A percentile compares a stretch with the other conserved stretches of the same genome.
Evolutionary conservation across 2,329 filamentous ascomycete species (phyloP).

Genomic region (Diplocarpon mali): DNA sequence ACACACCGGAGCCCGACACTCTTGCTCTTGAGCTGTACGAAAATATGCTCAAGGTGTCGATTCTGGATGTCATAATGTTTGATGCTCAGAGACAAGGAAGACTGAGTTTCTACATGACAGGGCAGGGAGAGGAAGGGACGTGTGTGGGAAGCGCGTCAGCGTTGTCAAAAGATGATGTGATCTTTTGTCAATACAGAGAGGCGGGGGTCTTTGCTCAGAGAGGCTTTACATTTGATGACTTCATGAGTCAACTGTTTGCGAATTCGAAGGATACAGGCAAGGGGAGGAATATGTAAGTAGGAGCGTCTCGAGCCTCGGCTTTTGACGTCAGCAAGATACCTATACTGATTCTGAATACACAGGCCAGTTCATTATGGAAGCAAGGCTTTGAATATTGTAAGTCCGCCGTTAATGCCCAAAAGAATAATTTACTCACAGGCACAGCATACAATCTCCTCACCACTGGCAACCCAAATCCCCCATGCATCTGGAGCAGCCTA

Average conservation of each 20-base stretch:
- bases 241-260: slow-evolving; percentile 92
- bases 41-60: slow-evolving; percentile 57
- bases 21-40: slow-evolving; percentile 29
- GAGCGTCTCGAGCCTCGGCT: too few relatives aligned
- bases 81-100: slow-evolving; percentile 75
- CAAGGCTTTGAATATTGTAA: slow-evolving; percentile 68
- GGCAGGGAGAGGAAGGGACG: slow-evolving; percentile 56
- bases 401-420: slow-evolving; percentile 24
- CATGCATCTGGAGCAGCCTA: slow-evolving; percentile 83
- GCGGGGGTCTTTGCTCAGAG: slow-evolving; percentile 83
- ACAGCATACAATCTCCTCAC: slow-evolving; percentile 75
- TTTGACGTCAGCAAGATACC: too few relatives aligned
- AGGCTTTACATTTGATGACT: slow-evolving; percentile 76
- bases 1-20: slow-evolving; percentile 38
- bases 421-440: neutral
- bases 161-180: slow-evolving; percentile 70
- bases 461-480: slow-evolving; percentile 79
- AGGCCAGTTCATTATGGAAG: slow-evolving; percentile 89
- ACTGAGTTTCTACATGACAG: slow-evolving; percentile 76
- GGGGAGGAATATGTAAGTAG: slow-evolving; percentile 63
- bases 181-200: slow-evolving; percentile 93
- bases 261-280: slow-evolving; percentile 70
- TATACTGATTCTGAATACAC: too few relatives aligned
- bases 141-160: slow-evolving; percentile 82
- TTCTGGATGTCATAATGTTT: slow-evolving; percentile 98